These are phyloP conservation scores for Fraxinus angustifolia DNA, from an alignment of 305 asterid genomes.

Conservation along the genomic window DNA sequence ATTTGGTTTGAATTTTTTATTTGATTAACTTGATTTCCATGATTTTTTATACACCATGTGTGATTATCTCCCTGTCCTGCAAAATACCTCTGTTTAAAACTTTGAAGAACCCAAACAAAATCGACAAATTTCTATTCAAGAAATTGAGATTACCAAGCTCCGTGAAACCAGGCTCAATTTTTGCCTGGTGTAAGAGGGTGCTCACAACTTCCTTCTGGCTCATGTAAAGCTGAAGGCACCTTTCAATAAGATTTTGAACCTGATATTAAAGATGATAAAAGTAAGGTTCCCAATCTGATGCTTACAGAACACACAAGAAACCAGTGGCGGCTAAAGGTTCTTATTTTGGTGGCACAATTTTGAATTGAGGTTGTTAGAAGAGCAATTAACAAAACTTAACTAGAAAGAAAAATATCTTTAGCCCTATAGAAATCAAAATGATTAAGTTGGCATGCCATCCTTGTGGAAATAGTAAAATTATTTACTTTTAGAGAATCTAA, in stretches of 20 bases:
- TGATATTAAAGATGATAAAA: constrained; percentile 20
- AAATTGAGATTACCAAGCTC: constrained; percentile 59
- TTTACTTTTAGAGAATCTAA: not conserved
- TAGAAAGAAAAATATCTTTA: not conserved
- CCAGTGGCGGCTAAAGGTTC: not conserved
- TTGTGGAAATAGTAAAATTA: not conserved
- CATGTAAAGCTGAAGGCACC: constrained; percentile 97
- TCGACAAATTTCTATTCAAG: not conserved
- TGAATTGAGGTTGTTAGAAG: not conserved
- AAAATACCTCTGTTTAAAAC: not conserved
- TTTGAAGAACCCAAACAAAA: not conserved
- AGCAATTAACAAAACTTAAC: not conserved
- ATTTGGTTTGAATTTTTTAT: not conserved
- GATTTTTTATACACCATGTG: not conserved
- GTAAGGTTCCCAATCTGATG: not conserved
- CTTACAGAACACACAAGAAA: not conserved
- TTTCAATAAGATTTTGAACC: constrained; percentile 92
- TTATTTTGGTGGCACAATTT: not conserved
- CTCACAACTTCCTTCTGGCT: constrained; percentile 66
- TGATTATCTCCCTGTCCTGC: not conserved
- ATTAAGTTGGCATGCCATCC: constrained; percentile 1
- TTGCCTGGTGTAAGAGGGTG: constrained; percentile 70
- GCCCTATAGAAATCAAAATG: not conserved
- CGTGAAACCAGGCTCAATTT: constrained; percentile 85
- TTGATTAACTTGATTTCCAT: not conserved